A percentile compares a stretch with the other conserved stretches of the same genome.
Evolutionary conservation across 768 basidiomycete species (phyloP).

Genomic region (Galerina marginata): DNA sequence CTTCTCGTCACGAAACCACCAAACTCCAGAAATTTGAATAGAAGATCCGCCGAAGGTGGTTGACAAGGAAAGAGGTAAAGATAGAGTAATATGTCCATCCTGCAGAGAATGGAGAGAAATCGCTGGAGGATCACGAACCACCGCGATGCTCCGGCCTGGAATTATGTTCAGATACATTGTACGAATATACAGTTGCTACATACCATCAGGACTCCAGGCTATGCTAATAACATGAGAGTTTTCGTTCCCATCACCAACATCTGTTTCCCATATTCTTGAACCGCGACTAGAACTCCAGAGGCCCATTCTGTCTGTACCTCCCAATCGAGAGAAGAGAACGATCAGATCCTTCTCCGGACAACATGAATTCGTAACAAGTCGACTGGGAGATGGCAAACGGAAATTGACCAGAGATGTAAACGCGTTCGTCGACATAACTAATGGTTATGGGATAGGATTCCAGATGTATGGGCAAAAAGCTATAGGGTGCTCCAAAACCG

Average conservation of each 20-base stretch:
- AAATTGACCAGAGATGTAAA: conserved; percentile 64
- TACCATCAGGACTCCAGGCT: conserved; percentile 87
- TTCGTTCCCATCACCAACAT: conserved; percentile 54
- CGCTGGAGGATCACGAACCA: conserved; percentile 70
- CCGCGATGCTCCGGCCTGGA: conserved; percentile 71
- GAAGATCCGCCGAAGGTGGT: conserved; percentile 20
- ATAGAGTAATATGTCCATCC: conserved; percentile 65
- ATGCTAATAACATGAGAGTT: conserved; percentile 61
- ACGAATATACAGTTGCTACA: background rate
- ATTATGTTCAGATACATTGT: background rate
- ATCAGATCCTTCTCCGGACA: conserved; percentile 88
- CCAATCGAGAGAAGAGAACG: conserved; percentile 67
- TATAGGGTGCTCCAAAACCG: background rate
- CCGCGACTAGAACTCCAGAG: conserved; percentile 83
- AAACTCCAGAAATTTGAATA: conserved; percentile 54
- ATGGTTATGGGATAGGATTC: too few relatives aligned
- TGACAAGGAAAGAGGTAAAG: conserved; percentile 41
- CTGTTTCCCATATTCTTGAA: conserved; percentile 82
- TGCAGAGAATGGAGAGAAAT: conserved; percentile 80
- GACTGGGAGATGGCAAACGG: conserved; percentile 59
- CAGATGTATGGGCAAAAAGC: too few relatives aligned
- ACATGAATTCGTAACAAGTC: conserved; percentile 68
- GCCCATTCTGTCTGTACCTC: conserved; percentile 70
- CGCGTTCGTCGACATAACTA: conserved; percentile 35
- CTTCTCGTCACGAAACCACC: conserved; percentile 72